Evolutionary conservation across 441 rosid genomes (phyloP).

Genomic region (Pelargonium cotyledonis): DNA sequence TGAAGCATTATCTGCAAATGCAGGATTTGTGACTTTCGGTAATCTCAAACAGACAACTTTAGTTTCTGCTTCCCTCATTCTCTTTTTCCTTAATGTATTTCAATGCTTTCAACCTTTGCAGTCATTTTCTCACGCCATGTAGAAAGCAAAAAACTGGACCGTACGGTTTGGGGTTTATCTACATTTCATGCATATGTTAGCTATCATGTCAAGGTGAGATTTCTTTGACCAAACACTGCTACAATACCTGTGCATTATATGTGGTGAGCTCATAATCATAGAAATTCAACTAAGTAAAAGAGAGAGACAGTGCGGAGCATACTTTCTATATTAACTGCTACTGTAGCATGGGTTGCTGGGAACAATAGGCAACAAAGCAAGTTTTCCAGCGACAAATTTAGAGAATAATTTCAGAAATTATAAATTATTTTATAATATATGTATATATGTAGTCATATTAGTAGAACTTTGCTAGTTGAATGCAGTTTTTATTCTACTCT

Average conservation of each 20-base stretch:
- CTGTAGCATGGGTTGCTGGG: too few relatives aligned
- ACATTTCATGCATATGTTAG: constrained; percentile 94
- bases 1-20: constrained; percentile 71
- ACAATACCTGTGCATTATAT: constrained; percentile 6
- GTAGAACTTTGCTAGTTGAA: too few relatives aligned
- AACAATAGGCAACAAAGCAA: too few relatives aligned
- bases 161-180: constrained; percentile 76
- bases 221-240: constrained; percentile 39
- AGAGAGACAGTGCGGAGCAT: too few relatives aligned
- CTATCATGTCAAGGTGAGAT: constrained; percentile 82
- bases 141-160: constrained; percentile 77
- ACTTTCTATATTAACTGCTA: too few relatives aligned
- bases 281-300: too few relatives aligned
- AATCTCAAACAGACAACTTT: constrained; percentile 22
- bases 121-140: constrained; percentile 84
- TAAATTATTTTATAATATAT: too few relatives aligned
- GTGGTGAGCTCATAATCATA: too few relatives aligned
- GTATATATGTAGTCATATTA: too few relatives aligned
- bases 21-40: constrained; percentile 96
- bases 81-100: constrained; percentile 14
- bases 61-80: constrained; percentile 10
- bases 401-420: too few relatives aligned
- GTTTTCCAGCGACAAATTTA: too few relatives aligned
- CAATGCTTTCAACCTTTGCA: constrained; percentile 30
- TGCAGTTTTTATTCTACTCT: too few relatives aligned